Evolutionary conservation across 2,329 filamentous ascomycete genomes (phyloP).

Genomic region (Penicillium sp.): DNA sequence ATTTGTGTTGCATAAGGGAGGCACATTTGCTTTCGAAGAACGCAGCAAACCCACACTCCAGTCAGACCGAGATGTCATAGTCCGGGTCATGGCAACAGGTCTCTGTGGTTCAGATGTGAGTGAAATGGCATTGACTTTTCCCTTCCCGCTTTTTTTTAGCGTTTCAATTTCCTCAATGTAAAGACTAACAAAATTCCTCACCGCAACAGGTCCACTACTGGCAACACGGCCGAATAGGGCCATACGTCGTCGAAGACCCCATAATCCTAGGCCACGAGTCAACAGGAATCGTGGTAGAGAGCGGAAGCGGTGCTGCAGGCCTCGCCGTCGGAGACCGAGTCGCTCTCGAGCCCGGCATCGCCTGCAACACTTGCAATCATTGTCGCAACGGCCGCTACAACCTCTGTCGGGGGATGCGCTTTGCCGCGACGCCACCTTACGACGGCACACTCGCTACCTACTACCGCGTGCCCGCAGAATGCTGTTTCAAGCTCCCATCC

Average conservation of each 20-base stretch:
- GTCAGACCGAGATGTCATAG: constrained; percentile 58
- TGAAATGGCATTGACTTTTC: background rate
- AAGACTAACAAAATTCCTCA: background rate
- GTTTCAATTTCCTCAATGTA: background rate
- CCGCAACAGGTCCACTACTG: constrained; percentile 32
- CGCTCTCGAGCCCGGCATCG: constrained; percentile 63
- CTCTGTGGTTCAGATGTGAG: constrained; percentile 74
- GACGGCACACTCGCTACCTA: constrained; percentile 79
- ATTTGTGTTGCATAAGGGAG: constrained; percentile 18
- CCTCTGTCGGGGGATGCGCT: constrained; percentile 72
- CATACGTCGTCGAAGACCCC: constrained; percentile 29
- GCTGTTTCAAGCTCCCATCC: constrained; percentile 72
- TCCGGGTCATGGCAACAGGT: constrained; percentile 69
- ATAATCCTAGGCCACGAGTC: constrained; percentile 57
- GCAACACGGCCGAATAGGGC: constrained; percentile 33
- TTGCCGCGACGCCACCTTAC: constrained; percentile 79
- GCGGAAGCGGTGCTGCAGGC: constrained; percentile 48
- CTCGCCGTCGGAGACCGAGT: constrained; percentile 59
- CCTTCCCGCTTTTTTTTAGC: background rate
- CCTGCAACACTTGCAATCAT: constrained; percentile 59
- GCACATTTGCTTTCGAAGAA: constrained; percentile 18
- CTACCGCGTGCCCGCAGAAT: constrained; percentile 70
- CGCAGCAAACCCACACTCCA: constrained; percentile 15
- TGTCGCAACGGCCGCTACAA: constrained; percentile 79
- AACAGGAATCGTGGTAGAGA: constrained; percentile 52